Evolutionary conservation across 2,329 filamentous ascomycete species (phyloP).

Genomic region (Tolypocladium cylindrosporum): DNA sequence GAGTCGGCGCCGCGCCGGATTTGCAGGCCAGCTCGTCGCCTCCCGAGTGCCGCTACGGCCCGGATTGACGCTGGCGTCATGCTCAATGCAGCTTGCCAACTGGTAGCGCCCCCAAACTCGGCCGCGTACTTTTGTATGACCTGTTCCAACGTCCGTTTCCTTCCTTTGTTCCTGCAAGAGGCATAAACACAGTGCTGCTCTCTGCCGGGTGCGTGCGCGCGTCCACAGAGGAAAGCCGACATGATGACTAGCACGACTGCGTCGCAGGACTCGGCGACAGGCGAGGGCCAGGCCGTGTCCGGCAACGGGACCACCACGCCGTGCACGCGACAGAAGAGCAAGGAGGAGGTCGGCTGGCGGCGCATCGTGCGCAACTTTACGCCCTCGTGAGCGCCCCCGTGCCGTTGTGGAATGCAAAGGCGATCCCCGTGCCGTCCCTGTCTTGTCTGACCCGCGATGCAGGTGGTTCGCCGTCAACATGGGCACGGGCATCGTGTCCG

Average conservation of each 20-base stretch:
- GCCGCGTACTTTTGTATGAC: not conserved
- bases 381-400: conserved; percentile 32
- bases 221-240: not conserved
- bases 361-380: conserved; percentile 42
- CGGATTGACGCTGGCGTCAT: not conserved
- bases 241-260: not conserved
- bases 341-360: conserved; percentile 28
- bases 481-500: conserved; percentile 59
- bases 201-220: not conserved
- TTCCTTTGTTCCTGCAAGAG: not conserved
- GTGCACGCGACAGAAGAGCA: conserved; percentile 13
- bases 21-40: not conserved
- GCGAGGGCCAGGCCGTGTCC: not conserved
- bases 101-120: not conserved
- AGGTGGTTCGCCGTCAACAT: conserved; percentile 53
- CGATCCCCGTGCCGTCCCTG: not conserved
- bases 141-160: too few relatives aligned
- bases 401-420: not conserved
- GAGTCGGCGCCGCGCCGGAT: not conserved
- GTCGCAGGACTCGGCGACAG: not conserved
- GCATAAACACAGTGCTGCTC: not conserved
- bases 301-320: conserved; percentile 3
- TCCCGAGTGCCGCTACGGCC: not conserved
- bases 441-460: not conserved
- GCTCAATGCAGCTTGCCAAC: not conserved